These are phyloP conservation scores for Hura crepitans DNA, from an alignment of 441 rosid genomes.

Conservation along the genomic window DNA sequence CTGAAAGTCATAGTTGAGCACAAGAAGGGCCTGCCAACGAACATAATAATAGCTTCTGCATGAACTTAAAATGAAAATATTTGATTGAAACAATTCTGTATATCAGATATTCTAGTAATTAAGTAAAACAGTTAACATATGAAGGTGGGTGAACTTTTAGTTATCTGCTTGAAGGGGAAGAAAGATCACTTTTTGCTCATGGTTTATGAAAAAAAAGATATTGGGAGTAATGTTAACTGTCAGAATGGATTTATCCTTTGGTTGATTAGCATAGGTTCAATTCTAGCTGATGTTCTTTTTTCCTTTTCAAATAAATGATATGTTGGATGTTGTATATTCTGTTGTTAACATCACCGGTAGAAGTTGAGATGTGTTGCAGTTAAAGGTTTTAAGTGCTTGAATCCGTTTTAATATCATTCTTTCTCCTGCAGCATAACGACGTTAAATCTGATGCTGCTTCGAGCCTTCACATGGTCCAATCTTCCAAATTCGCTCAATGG, in stretches of 20 bases:
- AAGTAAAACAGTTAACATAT: background rate
- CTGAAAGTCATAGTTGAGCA: background rate
- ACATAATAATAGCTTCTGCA: background rate
- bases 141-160: background rate
- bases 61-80: background rate
- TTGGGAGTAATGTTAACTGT: too few relatives aligned
- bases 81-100: background rate
- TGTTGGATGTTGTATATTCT: conserved; percentile 8
- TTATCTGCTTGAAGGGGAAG: background rate
- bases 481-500: conserved; percentile 91
- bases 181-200: background rate
- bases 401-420: conserved; percentile 16
- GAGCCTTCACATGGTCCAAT: conserved; percentile 43
- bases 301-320: background rate
- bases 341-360: background rate
- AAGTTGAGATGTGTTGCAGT: conserved; percentile 2
- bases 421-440: conserved; percentile 43
- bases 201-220: background rate
- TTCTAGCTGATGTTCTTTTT: background rate
- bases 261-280: background rate
- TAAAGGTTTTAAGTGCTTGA: conserved; percentile 7
- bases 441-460: conserved; percentile 43
- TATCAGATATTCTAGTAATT: background rate
- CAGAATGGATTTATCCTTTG: background rate
- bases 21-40: background rate